These are phyloP conservation scores for Globisporangium irregulare DNA, from an alignment of 352 stramenopile genomes.

Conservation along the genomic window DNA sequence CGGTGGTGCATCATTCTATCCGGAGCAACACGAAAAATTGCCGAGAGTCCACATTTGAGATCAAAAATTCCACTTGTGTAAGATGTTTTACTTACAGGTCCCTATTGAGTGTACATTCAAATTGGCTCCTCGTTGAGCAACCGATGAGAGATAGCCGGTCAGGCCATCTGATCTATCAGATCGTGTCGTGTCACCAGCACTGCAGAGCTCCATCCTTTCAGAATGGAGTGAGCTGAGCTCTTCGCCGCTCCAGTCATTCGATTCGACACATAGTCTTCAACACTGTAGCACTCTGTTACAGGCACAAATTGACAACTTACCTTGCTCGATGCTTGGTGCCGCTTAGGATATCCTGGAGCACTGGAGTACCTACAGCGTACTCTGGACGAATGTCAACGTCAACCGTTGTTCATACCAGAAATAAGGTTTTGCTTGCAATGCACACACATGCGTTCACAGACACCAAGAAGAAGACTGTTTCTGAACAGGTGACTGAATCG, in stretches of 20 bases:
- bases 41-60: background rate
- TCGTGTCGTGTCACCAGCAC: background rate
- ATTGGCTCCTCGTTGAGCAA: background rate
- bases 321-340: too few relatives aligned
- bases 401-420: background rate
- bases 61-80: background rate
- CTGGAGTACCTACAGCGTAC: background rate
- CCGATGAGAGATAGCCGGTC: background rate
- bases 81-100: background rate
- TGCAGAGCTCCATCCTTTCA: background rate
- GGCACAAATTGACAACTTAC: background rate
- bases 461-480: background rate
- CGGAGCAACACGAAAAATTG: background rate
- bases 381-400: background rate
- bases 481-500: background rate
- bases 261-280: background rate
- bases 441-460: background rate
- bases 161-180: slow-evolving; percentile 15
- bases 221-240: background rate
- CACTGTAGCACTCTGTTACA: background rate
- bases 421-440: background rate
- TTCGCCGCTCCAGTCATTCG: background rate
- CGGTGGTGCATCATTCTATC: background rate
- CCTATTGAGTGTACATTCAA: background rate
- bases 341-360: background rate